Conservation (phyloP, 2,329 filamentous ascomycete genomes). For the Shiraia sp. region DNA sequence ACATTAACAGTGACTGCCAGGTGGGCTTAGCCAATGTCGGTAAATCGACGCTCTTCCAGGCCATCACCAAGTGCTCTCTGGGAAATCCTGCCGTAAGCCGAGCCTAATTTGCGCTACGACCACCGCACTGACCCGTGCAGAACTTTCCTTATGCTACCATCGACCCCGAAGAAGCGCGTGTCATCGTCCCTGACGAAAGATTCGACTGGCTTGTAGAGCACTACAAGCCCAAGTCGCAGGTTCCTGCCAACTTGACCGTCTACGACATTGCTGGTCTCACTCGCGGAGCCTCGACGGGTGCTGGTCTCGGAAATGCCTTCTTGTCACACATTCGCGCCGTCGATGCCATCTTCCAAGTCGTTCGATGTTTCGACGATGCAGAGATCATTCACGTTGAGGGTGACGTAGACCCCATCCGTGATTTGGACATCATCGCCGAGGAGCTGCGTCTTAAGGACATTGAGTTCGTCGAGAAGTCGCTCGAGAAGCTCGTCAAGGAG, state of each 20-base stretch:
- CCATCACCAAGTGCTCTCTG: constrained; percentile 95
- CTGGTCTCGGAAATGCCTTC: constrained; percentile 96
- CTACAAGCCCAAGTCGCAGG: constrained; percentile 95
- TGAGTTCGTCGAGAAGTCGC: constrained; percentile 95
- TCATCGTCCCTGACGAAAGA: constrained; percentile 93
- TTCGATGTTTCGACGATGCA: constrained; percentile 96
- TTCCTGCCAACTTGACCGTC: constrained; percentile 97
- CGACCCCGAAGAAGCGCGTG: constrained; percentile 95
- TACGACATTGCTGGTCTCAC: constrained; percentile 99
- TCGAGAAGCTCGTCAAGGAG: constrained; percentile 91
- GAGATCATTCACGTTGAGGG: constrained; percentile 99
- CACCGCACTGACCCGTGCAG: constrained; percentile 49
- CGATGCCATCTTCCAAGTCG: constrained; percentile 97
- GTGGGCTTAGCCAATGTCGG: constrained; percentile 98
- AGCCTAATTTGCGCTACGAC: background rate
- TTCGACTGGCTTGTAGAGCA: constrained; percentile 96
- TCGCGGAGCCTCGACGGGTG: constrained; percentile 92
- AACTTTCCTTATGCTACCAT: constrained; percentile 99
- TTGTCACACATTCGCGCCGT: constrained; percentile 97
- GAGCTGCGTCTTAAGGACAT: constrained; percentile 98
- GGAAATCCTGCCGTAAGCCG: constrained; percentile 89
- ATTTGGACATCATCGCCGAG: constrained; percentile 95
- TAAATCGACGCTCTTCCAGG: constrained; percentile 99
- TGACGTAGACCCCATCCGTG: constrained; percentile 91
- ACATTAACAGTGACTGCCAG: constrained; percentile 59